A percentile compares a stretch with the other conserved stretches of the same genome.
Conservation (phyloP, 179 eudicot genomes). For the Sideroxylon spinosum region DNA sequence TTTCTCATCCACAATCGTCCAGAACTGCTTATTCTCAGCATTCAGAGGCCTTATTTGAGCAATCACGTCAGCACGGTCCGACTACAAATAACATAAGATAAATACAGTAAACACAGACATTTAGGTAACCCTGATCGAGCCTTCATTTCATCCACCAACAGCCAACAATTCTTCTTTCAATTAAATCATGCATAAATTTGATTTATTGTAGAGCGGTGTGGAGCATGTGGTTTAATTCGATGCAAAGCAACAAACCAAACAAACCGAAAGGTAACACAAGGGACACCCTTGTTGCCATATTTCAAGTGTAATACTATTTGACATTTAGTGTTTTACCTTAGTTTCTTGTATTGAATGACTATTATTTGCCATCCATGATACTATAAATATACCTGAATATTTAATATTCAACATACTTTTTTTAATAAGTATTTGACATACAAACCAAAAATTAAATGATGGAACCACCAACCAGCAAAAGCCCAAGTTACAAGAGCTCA, state of each 20-base stretch:
- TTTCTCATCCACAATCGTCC: constrained; percentile 54
- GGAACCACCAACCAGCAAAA: background rate
- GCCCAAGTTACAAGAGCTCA: background rate
- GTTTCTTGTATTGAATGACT: too few relatives aligned
- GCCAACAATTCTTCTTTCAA: background rate
- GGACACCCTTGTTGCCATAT: background rate
- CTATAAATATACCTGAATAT: too few relatives aligned
- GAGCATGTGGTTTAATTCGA: background rate
- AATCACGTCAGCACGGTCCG: constrained; percentile 38
- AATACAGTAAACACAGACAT: background rate
- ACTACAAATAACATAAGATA: constrained; percentile 38
- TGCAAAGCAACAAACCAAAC: too few relatives aligned
- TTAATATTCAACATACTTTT: too few relatives aligned
- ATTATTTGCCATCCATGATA: too few relatives aligned
- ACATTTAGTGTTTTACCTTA: too few relatives aligned
- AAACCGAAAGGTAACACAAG: background rate
- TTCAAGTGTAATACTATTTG: too few relatives aligned
- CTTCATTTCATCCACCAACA: constrained; percentile 1
- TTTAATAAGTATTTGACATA: too few relatives aligned
- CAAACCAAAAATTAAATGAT: background rate
- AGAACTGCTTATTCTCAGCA: constrained; percentile 47
- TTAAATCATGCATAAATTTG: background rate
- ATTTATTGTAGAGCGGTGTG: too few relatives aligned
- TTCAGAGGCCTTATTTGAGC: constrained; percentile 38
- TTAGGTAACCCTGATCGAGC: background rate